Evolutionary conservation across 163 green algal species (phyloP), one percentile per base, ranked within the genome.

Genomic region (Prototheca cutis): DNA sequence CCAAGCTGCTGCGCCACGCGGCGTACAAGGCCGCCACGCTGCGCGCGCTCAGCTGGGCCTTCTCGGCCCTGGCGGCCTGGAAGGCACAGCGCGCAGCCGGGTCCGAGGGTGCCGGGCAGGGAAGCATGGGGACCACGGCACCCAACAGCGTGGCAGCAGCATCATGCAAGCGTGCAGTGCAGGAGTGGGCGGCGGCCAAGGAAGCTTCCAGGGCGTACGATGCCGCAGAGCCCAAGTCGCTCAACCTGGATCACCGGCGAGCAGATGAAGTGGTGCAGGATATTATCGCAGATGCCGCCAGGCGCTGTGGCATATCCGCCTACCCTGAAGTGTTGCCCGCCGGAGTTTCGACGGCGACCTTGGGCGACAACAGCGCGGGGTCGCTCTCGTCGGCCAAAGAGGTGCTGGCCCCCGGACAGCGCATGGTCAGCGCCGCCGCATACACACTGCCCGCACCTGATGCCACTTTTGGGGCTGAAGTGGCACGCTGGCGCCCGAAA

Each of bases 201-300:
- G 54, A 40, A 21, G 48, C 51, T 21, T 40, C 59, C 4, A 21
- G 10, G 6, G 55, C 21, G 2, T 81, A 67, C 45, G 61, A 81
- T 31, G 33, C 55, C 3, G 66, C 70, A 18, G 34, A 52, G 5
- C 68, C 69, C 2, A 45, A 54, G 24, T 63, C 51, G 3, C 25
- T 63, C 10, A 66, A 58, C 34, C 42, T 64, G 25, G 40, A 66
- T 6, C 72, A 76, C 48, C 32, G 58, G 15, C 39, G 62, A 6
- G 48, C 52, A 59, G 67, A 69, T 27, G 23, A 48, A 29, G 63
- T 56, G 47, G 23, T n/a, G n/a, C n/a, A n/a, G n/a, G n/a, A n/a
- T n/a, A n/a, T n/a, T n/a, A n/a, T n/a, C n/a, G n/a, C n/a, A n/a
- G n/a, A n/a, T n/a, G n/a, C n/a, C n/a, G n/a, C n/a, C n/a, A n/a